A percentile compares a stretch with the other conserved stretches of the same genome.
phyloP scores from a whole-genome alignment of 257 asterid species.

The Nicotiana noctiflora region DNA sequence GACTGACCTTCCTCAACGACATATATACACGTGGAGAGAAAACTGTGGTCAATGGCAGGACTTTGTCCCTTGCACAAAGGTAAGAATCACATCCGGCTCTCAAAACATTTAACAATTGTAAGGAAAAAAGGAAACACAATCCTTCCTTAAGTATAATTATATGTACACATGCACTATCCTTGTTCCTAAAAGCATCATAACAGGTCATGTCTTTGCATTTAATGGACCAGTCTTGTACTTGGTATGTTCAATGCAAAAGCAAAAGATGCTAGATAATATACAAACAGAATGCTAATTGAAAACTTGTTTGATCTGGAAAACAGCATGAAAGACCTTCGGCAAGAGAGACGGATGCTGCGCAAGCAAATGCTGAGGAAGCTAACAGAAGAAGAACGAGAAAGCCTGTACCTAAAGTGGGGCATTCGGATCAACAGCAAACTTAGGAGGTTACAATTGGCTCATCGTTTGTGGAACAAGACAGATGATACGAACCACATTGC shows the following conservation, averaged over 20 bases:
- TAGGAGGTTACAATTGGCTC: slow-evolving; percentile 69
- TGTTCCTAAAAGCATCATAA: not conserved
- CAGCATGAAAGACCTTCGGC: slow-evolving; percentile 65
- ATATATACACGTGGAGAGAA: slow-evolving; percentile 53
- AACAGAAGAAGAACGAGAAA: slow-evolving; percentile 64
- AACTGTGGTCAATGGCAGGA: slow-evolving; percentile 51
- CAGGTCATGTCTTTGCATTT: not conserved
- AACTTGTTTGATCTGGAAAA: slow-evolving; percentile 5
- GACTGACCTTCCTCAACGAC: slow-evolving; percentile 62
- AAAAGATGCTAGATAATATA: not conserved
- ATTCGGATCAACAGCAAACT: slow-evolving; percentile 55
- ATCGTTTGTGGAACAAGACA: slow-evolving; percentile 57
- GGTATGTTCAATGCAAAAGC: not conserved
- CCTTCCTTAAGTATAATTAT: not conserved
- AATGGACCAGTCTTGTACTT: not conserved
- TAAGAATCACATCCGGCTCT: slow-evolving; percentile 12
- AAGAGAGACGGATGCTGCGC: slow-evolving; percentile 67
- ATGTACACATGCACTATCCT: not conserved
- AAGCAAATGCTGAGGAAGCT: slow-evolving; percentile 70
- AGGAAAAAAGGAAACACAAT: not conserved
- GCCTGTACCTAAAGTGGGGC: slow-evolving; percentile 76
- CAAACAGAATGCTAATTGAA: not conserved
- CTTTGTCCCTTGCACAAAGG: slow-evolving; percentile 59
- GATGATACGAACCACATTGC: slow-evolving; percentile 63
- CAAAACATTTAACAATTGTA: not conserved